Evolutionary conservation across 1,284 basidiomycete genomes (phyloP).

Genomic region (Moesziomyces sp.): DNA sequence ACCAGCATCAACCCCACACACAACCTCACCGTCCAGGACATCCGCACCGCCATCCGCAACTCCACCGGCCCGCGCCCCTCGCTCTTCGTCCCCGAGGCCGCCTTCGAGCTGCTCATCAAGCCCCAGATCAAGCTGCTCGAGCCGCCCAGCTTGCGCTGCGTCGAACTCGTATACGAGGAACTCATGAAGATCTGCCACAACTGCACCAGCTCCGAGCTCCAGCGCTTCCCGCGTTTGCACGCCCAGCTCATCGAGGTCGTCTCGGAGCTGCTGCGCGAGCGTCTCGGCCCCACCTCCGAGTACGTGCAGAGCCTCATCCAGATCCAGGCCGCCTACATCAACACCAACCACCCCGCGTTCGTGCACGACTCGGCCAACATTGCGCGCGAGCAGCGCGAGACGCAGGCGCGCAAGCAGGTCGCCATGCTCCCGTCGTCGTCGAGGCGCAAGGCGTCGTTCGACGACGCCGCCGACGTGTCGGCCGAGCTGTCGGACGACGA

Average conservation of each 20-base stretch:
- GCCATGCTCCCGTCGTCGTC: conserved; percentile 64
- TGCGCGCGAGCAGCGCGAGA: conserved; percentile 61
- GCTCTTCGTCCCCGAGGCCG: conserved; percentile 95
- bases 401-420: conserved; percentile 52
- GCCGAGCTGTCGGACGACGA: conserved; percentile 54
- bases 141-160: conserved; percentile 90
- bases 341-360: conserved; percentile 95
- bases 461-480: conserved; percentile 45
- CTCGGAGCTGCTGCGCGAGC: conserved; percentile 91
- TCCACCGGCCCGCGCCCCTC: conserved; percentile 96
- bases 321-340: conserved; percentile 99
- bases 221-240: conserved; percentile 93
- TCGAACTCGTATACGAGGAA: conserved; percentile 98
- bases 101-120: conserved; percentile 96
- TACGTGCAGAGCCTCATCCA: conserved; percentile 95
- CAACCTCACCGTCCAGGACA: conserved; percentile 92
- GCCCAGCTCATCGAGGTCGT: conserved; percentile 96
- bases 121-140: conserved; percentile 98
- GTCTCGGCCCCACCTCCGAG: conserved; percentile 93
- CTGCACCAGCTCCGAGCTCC: conserved; percentile 91
- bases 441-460: conserved; percentile 64
- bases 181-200: conserved; percentile 99
- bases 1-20: conserved; percentile 88
- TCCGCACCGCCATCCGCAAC: conserved; percentile 97
- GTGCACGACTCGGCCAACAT: conserved; percentile 71